phyloP scores from a whole-genome alignment of 2,329 filamentous ascomycete species.

The Fusarium redolens region DNA sequence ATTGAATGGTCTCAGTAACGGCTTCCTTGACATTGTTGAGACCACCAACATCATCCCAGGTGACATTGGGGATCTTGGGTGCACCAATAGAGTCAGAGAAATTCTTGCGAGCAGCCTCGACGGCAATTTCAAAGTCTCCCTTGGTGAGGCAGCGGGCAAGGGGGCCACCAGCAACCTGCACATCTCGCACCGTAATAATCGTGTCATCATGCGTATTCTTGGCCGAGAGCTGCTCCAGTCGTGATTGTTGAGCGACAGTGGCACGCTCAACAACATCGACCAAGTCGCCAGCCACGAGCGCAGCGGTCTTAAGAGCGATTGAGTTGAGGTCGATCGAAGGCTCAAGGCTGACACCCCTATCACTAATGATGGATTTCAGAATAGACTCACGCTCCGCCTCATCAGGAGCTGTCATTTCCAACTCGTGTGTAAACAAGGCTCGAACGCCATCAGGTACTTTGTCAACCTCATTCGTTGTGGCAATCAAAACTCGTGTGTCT shows the following conservation, averaged over 20 bases:
- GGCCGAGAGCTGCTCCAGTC: constrained; percentile 78
- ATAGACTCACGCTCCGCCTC: constrained; percentile 93
- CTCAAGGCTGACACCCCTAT: constrained; percentile 80
- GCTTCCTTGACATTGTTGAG: constrained; percentile 95
- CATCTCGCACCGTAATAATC: constrained; percentile 76
- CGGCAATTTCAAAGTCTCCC: constrained; percentile 88
- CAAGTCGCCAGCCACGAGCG: constrained; percentile 91
- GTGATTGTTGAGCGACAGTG: constrained; percentile 77
- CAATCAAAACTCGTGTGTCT: constrained; percentile 85
- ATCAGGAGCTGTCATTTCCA: constrained; percentile 93
- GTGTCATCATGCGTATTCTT: constrained; percentile 53
- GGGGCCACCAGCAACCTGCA: constrained; percentile 88
- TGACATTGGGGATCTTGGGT: constrained; percentile 96
- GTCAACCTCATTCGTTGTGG: constrained; percentile 94
- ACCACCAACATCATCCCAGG: constrained; percentile 95
- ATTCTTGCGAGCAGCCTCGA: constrained; percentile 95
- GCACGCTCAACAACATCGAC: constrained; percentile 95
- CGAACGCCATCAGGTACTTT: constrained; percentile 92
- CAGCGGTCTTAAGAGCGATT: constrained; percentile 94
- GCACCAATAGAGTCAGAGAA: constrained; percentile 98
- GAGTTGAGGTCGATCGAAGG: constrained; percentile 85
- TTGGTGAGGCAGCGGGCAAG: constrained; percentile 82
- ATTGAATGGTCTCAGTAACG: constrained; percentile 95
- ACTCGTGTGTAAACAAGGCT: constrained; percentile 92
- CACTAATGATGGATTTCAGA: constrained; percentile 79